Base-by-base conservation (phyloP, 1,284 basidiomycete species). In the Moniliophthora roreri region DNA sequence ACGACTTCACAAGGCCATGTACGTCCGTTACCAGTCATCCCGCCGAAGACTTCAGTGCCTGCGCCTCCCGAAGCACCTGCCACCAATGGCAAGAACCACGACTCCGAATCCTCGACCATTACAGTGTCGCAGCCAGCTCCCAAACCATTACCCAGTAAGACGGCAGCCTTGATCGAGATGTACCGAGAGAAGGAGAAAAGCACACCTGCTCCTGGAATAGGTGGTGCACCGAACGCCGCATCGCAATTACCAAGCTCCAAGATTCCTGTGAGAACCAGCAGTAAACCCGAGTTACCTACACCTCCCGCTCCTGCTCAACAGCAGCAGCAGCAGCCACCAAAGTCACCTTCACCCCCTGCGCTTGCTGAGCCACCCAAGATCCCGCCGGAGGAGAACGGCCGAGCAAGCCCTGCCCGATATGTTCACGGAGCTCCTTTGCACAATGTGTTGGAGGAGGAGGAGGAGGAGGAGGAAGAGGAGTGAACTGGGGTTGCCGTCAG, bases 361-460 rank as follows among this genome's bases (percentile, higher is more conserved):
- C 52, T 59, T 0, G 60, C 66, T 6, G 69, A 71, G 36, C 68
- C 71, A 2, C 70, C 72, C 6, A 63, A 61, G 0, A 56, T 68
- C 2, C 23, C 62, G n/a, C 72, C 72, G 18, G 67, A 77, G 58
- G 74, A 85, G 54, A 62, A 78, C 53, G 76, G 85, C 50, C 65
- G 79, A 56, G 70, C 74, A 10, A 88, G 85, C 62, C 91, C 91
- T 5, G 81, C 73, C 36, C 81, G 91, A 48, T 94, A 95, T 64
- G 72, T 90, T 32, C 92, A 95, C 64, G 93, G 93, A 34, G 89
- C 89, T 23, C 92, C 93, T 23, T 74, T 95, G 62, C 89, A 93
- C 58, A 93, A 93, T 61, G 90, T 93, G 28, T 26, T 89, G 48
- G 91, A 93, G 65, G 90, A 91, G 62, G 82, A 85, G 54, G 89